These are phyloP conservation scores for Ascomycota sp. DNA, from an alignment of 2,329 filamentous ascomycete genomes.

Conservation along the genomic window DNA sequence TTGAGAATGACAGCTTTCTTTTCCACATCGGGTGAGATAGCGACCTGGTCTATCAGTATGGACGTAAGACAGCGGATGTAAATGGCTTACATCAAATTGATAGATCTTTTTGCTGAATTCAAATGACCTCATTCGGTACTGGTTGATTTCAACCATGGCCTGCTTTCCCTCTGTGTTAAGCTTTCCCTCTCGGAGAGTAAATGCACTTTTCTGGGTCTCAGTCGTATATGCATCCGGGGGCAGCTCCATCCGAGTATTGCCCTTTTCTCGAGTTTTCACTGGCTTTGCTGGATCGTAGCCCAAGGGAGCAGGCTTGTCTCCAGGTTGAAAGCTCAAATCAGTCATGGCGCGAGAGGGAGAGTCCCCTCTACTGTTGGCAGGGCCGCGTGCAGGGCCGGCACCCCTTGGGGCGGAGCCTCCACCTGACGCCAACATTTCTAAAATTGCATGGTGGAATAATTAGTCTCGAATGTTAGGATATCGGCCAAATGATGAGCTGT, in stretches of 20 bases:
- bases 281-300: constrained; percentile 24
- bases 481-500: too few species aligned
- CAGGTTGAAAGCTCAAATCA: constrained; percentile 1
- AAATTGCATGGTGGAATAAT: too few species aligned
- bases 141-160: constrained; percentile 44
- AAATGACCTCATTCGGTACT: constrained; percentile 45
- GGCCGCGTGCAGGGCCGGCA: not conserved
- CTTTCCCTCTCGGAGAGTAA: constrained; percentile 13
- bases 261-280: constrained; percentile 9
- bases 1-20: constrained; percentile 44
- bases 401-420: not conserved
- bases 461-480: too few species aligned
- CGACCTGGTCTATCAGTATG: constrained; percentile 26
- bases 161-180: constrained; percentile 38
- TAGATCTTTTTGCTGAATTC: constrained; percentile 40
- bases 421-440: too few species aligned
- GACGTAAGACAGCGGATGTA: not conserved
- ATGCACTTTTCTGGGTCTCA: constrained; percentile 13
- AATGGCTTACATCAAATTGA: constrained; percentile 62
- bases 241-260: constrained; percentile 31
- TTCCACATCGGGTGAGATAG: constrained; percentile 39
- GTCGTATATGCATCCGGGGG: constrained; percentile 33
- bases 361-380: constrained; percentile 2
- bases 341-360: constrained; percentile 5
- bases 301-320: constrained; percentile 7